Percentiles rank a stretch among this genome's conserved stretches.
Conservation (phyloP, 2,329 filamentous ascomycete genomes). For the Boeremia lycopersici region DNA sequence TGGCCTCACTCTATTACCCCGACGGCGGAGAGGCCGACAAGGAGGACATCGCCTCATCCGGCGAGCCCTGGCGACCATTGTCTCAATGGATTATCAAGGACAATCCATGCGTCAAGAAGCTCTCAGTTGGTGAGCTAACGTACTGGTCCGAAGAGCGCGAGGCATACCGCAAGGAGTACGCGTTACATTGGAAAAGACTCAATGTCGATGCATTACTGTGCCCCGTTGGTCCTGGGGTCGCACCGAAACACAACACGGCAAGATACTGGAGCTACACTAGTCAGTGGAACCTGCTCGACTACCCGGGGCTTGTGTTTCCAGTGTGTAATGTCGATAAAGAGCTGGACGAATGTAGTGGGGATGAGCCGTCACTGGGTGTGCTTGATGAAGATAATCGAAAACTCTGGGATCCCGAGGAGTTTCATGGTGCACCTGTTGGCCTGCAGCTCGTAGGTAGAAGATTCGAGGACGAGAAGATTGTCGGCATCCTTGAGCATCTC, state of each 20-base stretch:
- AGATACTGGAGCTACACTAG: conserved; percentile 69
- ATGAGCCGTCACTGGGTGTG: conserved; percentile 48
- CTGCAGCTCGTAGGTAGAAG: conserved; percentile 61
- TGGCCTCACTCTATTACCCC: conserved; percentile 54
- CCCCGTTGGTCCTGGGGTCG: conserved; percentile 62
- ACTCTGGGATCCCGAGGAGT: conserved; percentile 56
- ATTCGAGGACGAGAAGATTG: conserved; percentile 62
- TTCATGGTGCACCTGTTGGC: conserved; percentile 57
- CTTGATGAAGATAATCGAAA: conserved; percentile 56
- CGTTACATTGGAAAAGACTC: conserved; percentile 50
- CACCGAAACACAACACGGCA: conserved; percentile 60
- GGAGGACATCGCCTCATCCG: conserved; percentile 57
- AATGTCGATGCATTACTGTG: conserved; percentile 67
- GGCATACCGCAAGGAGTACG: conserved; percentile 53
- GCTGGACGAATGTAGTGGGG: conserved; percentile 48
- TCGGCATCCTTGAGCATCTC: conserved; percentile 48
- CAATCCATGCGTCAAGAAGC: conserved; percentile 55
- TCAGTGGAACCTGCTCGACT: conserved; percentile 73
- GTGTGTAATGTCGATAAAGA: conserved; percentile 51
- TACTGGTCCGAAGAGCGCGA: conserved; percentile 51
- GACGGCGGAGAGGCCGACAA: conserved; percentile 65
- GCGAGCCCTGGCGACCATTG: conserved; percentile 65
- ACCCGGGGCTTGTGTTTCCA: conserved; percentile 67
- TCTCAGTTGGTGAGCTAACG: conserved; percentile 52
- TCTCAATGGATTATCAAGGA: conserved; percentile 64